These are phyloP conservation scores for Puya raimondii DNA, from an alignment of 176 grass and related monocot species.

Conservation along the genomic window DNA sequence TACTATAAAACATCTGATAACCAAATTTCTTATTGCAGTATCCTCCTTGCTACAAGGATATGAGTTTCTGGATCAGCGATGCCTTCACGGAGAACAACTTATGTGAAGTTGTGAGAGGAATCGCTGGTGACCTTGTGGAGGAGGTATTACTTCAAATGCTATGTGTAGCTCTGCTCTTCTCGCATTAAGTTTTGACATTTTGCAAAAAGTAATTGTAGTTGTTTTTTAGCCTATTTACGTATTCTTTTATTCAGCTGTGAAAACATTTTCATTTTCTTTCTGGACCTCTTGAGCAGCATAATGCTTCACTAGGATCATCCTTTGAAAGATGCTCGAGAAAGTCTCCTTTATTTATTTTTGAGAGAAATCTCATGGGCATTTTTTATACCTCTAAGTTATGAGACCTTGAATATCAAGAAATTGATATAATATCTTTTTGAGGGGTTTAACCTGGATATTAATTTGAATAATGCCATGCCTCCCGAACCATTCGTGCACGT, in stretches of 20 bases:
- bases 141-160: conserved; percentile 42
- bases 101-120: conserved; percentile 94
- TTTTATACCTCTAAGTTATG: no score
- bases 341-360: no score
- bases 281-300: no score
- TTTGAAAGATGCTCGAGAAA: no score
- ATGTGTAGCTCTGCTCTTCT: neutral
- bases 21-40: conserved; percentile 40
- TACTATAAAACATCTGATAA: conserved; percentile 7
- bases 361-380: no score
- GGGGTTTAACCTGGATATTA: neutral
- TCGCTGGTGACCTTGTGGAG: conserved; percentile 92
- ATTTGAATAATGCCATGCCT: neutral
- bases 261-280: no score
- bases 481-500: neutral
- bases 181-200: conserved; percentile 1
- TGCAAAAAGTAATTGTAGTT: neutral
- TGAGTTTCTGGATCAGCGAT: conserved; percentile 98
- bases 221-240: neutral
- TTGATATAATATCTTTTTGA: no score
- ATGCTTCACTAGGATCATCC: no score
- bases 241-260: no score
- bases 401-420: no score
- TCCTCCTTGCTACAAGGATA: conserved; percentile 98
- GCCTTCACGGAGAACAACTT: conserved; percentile 94